Conservation (phyloP, 23 red algal species). For the Agarophyton chilense region DNA sequence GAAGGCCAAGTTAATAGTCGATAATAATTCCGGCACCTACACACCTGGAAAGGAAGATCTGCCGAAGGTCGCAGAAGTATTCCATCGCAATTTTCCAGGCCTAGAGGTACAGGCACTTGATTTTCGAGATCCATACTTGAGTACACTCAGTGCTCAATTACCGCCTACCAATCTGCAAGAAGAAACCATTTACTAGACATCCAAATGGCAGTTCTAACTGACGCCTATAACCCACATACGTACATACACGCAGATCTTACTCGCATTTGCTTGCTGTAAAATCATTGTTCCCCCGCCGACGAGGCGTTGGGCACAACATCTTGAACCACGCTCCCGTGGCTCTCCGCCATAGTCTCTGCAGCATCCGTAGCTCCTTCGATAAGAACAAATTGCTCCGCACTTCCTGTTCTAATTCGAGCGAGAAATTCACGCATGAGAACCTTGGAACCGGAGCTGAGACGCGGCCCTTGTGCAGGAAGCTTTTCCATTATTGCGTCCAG, state of each 20-base stretch:
- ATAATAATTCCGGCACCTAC: constrained; percentile 75
- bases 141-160: not conserved
- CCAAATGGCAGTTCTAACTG: not conserved
- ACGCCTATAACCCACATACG: not conserved
- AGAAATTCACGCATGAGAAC: constrained; percentile 61
- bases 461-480: constrained; percentile 3
- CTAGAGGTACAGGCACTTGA: constrained; percentile 50
- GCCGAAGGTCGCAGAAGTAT: constrained; percentile 59
- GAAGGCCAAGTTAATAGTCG: constrained; percentile 23
- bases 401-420: constrained; percentile 46
- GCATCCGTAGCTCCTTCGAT: not conserved
- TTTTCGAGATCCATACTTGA: constrained; percentile 44
- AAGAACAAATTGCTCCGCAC: not conserved
- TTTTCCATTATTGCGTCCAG: constrained; percentile 63
- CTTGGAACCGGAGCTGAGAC: constrained; percentile 49
- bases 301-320: not conserved
- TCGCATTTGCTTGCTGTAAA: constrained; percentile 15
- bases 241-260: not conserved
- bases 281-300: not conserved
- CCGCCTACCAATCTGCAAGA: constrained; percentile 34
- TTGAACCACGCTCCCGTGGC: not conserved
- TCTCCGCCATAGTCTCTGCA: not conserved
- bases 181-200: constrained; percentile 25
- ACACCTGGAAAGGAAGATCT: constrained; percentile 61
- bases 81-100: constrained; percentile 60